These are phyloP conservation scores for Sophora flavescens DNA, from an alignment of 306 rosid species.

Conservation along the genomic window DNA sequence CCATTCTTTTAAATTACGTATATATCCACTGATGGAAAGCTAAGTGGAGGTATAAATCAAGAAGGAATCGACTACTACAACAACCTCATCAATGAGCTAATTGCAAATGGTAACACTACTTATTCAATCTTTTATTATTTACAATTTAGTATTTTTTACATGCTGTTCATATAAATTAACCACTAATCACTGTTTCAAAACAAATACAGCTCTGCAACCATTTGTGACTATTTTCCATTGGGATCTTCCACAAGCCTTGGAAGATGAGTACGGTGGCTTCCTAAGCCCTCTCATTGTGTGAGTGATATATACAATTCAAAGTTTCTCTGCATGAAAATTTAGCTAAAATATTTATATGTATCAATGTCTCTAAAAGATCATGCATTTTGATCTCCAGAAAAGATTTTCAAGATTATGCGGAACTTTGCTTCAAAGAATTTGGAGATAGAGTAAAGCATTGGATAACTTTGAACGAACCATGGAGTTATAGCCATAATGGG, in stretches of 20 bases:
- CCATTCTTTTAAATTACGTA: too few species aligned
- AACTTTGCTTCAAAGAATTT: constrained; percentile 49
- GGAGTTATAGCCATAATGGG: too few species aligned
- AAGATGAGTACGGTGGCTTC: constrained; percentile 65
- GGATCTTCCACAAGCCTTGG: constrained; percentile 68
- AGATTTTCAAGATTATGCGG: constrained; percentile 48
- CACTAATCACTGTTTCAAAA: too few species aligned
- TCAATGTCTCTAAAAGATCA: too few species aligned
- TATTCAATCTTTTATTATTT: too few species aligned
- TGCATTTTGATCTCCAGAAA: not conserved
- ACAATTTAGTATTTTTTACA: too few species aligned
- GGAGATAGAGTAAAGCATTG: constrained; percentile 51
- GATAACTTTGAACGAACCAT: constrained; percentile 32
- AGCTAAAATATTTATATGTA: too few species aligned
- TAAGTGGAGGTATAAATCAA: constrained; percentile 59
- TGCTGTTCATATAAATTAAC: too few species aligned
- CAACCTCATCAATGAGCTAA: constrained; percentile 61
- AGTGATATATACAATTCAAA: not conserved
- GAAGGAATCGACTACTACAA: constrained; percentile 64
- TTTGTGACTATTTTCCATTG: constrained; percentile 66
- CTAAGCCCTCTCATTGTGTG: constrained; percentile 55
- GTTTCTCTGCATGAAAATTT: too few species aligned
- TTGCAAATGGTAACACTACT: constrained; percentile 45
- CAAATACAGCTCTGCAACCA: constrained; percentile 49
- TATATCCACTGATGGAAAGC: constrained; percentile 50